Conservation (phyloP, 2,329 filamentous ascomycete species). For the Clarireedia paspali region DNA sequence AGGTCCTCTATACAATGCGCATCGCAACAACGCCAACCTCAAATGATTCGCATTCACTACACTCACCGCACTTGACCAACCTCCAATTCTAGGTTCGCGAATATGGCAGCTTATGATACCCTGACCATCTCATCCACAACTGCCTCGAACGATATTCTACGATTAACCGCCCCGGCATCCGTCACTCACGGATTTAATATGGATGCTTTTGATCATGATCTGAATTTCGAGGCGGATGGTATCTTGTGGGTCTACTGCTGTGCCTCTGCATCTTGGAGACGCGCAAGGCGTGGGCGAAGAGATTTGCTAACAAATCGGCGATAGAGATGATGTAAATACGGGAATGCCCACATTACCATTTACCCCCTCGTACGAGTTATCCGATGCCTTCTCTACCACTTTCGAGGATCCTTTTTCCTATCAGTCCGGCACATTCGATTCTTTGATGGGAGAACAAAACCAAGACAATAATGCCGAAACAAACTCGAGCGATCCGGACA, state of each 20-base stretch:
- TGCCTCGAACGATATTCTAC: conserved; percentile 22
- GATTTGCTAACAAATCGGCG: background rate
- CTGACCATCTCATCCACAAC: conserved; percentile 5
- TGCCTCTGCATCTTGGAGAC: background rate
- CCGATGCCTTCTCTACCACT: conserved; percentile 50
- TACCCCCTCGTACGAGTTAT: conserved; percentile 53
- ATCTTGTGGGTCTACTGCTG: conserved; percentile 20
- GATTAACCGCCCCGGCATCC: conserved; percentile 17
- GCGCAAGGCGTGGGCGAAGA: background rate
- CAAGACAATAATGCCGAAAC: conserved; percentile 13
- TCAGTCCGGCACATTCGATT: conserved; percentile 38
- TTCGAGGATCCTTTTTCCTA: conserved; percentile 60
- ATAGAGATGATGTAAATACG: conserved; percentile 8
- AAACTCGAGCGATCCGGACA: conserved; percentile 42
- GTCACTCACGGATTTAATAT: conserved; percentile 16
- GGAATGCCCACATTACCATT: conserved; percentile 41
- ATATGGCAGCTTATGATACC: conserved; percentile 16
- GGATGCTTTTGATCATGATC: conserved; percentile 25
- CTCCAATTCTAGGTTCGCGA: conserved; percentile 7
- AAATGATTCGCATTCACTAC: background rate
- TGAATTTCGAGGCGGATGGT: conserved; percentile 23
- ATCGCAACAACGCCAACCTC: background rate
- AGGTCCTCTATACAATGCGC: background rate
- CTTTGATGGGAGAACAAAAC: conserved; percentile 28
- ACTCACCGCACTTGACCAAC: background rate